Percentiles rank a stretch among this genome's conserved stretches.
Conservation (phyloP, 2,329 filamentous ascomycete genomes). For the Rhynchosporium agropyri region DNA sequence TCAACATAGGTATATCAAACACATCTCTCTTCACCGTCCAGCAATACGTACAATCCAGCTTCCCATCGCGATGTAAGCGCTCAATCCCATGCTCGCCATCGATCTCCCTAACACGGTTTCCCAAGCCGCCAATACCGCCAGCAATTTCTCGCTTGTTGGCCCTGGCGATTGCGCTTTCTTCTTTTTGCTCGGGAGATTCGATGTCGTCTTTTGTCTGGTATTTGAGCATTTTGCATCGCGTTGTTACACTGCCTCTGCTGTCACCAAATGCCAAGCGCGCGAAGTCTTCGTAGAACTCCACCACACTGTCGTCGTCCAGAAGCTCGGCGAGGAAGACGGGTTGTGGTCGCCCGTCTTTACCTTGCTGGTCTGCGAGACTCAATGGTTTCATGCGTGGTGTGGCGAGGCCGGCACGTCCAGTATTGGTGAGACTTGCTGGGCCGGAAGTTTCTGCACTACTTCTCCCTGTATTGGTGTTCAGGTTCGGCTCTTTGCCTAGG, state of each 20-base stretch:
- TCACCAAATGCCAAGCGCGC: constrained; percentile 90
- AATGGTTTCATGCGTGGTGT: constrained; percentile 56
- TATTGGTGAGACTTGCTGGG: constrained; percentile 37
- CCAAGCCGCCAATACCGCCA: constrained; percentile 44
- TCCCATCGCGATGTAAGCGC: constrained; percentile 81
- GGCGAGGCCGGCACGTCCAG: constrained; percentile 48
- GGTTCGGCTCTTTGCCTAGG: constrained; percentile 82
- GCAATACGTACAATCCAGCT: constrained; percentile 92
- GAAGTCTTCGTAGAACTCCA: constrained; percentile 96
- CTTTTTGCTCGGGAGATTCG: constrained; percentile 31
- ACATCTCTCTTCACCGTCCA: constrained; percentile 97
- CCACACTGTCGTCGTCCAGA: constrained; percentile 88
- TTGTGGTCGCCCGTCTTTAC: constrained; percentile 57
- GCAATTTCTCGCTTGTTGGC: constrained; percentile 25
- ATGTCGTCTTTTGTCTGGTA: constrained; percentile 74
- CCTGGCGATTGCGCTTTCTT: constrained; percentile 24
- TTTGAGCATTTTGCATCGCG: constrained; percentile 83
- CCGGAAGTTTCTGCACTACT: constrained; percentile 50
- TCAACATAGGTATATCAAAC: constrained; percentile 98
- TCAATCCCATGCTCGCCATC: constrained; percentile 79
- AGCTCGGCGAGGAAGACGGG: constrained; percentile 91
- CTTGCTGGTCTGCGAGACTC: constrained; percentile 45
- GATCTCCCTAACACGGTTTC: constrained; percentile 62
- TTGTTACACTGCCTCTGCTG: constrained; percentile 80
- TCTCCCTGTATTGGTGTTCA: constrained; percentile 73